These are phyloP conservation scores for Lactarius pseudohatsudake DNA, from an alignment of 768 basidiomycete genomes.

Conservation along the genomic window DNA sequence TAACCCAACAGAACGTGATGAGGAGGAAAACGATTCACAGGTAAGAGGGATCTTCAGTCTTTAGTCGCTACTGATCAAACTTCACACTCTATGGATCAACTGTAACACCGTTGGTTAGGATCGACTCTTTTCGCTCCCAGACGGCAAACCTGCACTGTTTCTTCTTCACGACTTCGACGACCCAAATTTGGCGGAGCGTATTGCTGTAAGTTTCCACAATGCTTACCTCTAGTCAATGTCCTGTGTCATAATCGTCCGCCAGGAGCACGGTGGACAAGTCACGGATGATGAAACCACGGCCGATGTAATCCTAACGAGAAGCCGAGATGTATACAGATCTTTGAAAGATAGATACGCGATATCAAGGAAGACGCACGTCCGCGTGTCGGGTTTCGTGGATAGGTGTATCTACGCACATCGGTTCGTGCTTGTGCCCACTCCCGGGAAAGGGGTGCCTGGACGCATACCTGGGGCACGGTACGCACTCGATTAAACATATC, in stretches of 20 bases:
- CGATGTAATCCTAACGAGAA: slow-evolving; percentile 22
- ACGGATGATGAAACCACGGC: slow-evolving; percentile 9
- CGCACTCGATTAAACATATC: not conserved
- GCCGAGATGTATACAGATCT: slow-evolving; percentile 5
- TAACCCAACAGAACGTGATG: not conserved
- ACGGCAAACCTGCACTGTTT: slow-evolving; percentile 4
- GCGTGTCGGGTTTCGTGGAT: slow-evolving; percentile 27
- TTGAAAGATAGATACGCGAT: slow-evolving; percentile 23
- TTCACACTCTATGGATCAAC: not conserved
- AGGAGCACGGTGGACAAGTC: slow-evolving; percentile 26
- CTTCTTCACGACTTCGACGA: slow-evolving; percentile 16
- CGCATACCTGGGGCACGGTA: slow-evolving; percentile 16
- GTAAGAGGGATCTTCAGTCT: not conserved
- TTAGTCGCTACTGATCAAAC: not conserved
- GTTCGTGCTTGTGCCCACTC: slow-evolving; percentile 12
- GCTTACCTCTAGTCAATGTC: not conserved
- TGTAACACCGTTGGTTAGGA: not conserved
- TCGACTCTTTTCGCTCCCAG: slow-evolving; percentile 17
- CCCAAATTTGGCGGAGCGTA: not conserved
- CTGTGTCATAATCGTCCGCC: not conserved
- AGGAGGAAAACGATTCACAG: not conserved
- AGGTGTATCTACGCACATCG: slow-evolving; percentile 16
- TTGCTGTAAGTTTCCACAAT: slow-evolving; percentile 27
- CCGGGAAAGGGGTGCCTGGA: slow-evolving; percentile 7
- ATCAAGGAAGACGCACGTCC: slow-evolving; percentile 25